A percentile compares a stretch with the other conserved stretches of the same genome.
Evolutionary conservation across 495 filamentous ascomycete genomes (phyloP).

Genomic region (Xylaria venustula): DNA sequence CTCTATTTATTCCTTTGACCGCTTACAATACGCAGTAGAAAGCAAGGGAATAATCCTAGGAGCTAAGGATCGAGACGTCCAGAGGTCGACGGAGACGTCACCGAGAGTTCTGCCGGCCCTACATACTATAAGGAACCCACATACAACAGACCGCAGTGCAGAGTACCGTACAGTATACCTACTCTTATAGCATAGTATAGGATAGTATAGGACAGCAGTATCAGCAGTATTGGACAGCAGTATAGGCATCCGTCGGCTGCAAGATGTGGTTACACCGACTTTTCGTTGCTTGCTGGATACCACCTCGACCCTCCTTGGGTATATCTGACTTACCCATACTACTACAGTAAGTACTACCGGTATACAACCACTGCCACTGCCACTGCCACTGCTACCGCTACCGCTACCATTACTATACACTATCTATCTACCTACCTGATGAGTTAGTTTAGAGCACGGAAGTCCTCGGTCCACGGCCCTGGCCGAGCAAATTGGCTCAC

Average conservation of each 20-base stretch:
- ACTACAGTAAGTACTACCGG: background rate
- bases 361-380: too few species aligned
- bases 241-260: slow-evolving; percentile 10
- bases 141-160: too few species aligned
- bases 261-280: slow-evolving; percentile 15
- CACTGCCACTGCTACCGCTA: too few species aligned
- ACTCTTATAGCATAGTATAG: too few species aligned
- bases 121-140: too few species aligned
- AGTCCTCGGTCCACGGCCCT: slow-evolving; percentile 3
- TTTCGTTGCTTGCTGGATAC: background rate
- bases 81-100: background rate
- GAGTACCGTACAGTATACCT: too few species aligned
- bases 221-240: background rate
- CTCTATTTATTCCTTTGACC: background rate
- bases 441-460: slow-evolving; percentile 1
- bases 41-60: background rate
- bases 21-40: background rate
- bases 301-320: background rate
- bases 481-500: slow-evolving; percentile 6
- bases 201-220: background rate
- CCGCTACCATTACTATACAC: too few species aligned
- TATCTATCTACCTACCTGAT: background rate
- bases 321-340: background rate
- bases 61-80: too few species aligned
- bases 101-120: slow-evolving; percentile 5